Evolutionary conservation across 305 asterid genomes (phyloP).

Genomic region (Plantago coronopus): DNA sequence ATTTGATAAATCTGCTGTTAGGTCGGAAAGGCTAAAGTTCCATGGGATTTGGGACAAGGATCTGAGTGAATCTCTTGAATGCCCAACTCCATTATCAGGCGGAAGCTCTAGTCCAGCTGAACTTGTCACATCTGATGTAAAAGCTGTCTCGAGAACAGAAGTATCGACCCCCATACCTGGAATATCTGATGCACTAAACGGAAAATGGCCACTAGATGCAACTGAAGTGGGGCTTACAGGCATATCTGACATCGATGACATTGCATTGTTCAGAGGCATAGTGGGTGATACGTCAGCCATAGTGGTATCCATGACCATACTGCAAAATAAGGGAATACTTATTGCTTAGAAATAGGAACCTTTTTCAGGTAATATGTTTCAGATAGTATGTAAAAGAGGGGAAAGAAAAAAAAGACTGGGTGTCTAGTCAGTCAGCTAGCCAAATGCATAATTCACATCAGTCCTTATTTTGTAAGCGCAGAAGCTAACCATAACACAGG

Average conservation of each 20-base stretch:
- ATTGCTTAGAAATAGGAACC: slow-evolving; percentile 6
- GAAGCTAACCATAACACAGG: too few species aligned
- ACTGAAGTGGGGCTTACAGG: slow-evolving; percentile 72
- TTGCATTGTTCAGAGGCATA: slow-evolving; percentile 44
- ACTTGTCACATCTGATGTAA: slow-evolving; percentile 68
- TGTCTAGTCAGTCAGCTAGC: too few species aligned
- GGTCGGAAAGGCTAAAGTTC: slow-evolving; percentile 72
- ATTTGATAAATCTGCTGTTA: slow-evolving; percentile 66
- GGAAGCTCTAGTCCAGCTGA: slow-evolving; percentile 57
- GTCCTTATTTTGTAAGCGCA: too few species aligned
- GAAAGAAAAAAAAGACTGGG: too few species aligned
- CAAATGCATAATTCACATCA: too few species aligned
- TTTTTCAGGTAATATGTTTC: too few species aligned
- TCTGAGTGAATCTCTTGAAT: slow-evolving; percentile 59
- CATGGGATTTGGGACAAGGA: slow-evolving; percentile 64
- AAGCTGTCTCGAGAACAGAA: slow-evolving; percentile 57
- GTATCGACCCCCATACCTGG: slow-evolving; percentile 66
- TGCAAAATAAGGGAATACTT: slow-evolving; percentile 16
- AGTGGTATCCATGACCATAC: slow-evolving; percentile 46
- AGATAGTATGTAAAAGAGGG: too few species aligned
- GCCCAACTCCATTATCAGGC: slow-evolving; percentile 60
- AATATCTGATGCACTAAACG: slow-evolving; percentile 58
- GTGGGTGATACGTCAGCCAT: slow-evolving; percentile 42
- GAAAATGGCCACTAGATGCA: slow-evolving; percentile 72
- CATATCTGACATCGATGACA: slow-evolving; percentile 58